These are phyloP conservation scores for Croton laevigatus DNA, from an alignment of 441 rosid genomes.

Conservation along the genomic window DNA sequence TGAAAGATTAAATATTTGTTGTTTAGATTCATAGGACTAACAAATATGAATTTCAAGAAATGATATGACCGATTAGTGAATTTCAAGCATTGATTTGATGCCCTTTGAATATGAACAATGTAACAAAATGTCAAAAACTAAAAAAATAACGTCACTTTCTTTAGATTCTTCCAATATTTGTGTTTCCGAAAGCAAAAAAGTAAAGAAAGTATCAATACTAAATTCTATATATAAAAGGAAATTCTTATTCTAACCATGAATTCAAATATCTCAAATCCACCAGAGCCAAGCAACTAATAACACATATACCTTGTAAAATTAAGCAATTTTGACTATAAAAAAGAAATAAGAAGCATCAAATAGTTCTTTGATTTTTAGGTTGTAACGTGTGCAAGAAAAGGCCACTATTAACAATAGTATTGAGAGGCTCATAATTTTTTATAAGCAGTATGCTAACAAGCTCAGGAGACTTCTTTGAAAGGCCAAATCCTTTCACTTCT, in stretches of 20 bases:
- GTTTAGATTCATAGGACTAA: not conserved
- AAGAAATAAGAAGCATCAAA: slow-evolving; percentile 1
- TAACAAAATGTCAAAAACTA: too few relatives aligned
- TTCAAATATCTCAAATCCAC: too few relatives aligned
- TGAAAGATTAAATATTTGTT: too few relatives aligned
- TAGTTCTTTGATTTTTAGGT: slow-evolving; percentile 28
- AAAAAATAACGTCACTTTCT: not conserved
- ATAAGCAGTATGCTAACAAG: slow-evolving; percentile 82
- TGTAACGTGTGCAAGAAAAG: slow-evolving; percentile 68
- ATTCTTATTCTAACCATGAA: too few relatives aligned
- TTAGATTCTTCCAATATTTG: too few relatives aligned
- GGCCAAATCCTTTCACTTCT: slow-evolving; percentile 86
- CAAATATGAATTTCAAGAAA: too few relatives aligned
- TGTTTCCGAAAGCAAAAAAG: too few relatives aligned
- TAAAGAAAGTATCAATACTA: too few relatives aligned
- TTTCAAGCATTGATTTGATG: not conserved
- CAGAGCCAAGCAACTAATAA: not conserved
- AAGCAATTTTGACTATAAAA: not conserved
- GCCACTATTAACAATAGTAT: slow-evolving; percentile 91
- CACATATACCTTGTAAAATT: not conserved
- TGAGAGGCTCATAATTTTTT: slow-evolving; percentile 76
- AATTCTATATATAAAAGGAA: not conserved
- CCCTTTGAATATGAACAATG: not conserved
- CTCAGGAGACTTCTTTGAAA: slow-evolving; percentile 58
- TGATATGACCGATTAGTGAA: not conserved